These are phyloP conservation scores for Podaxis sp. DNA, from an alignment of 768 basidiomycete species.

Conservation along the genomic window DNA sequence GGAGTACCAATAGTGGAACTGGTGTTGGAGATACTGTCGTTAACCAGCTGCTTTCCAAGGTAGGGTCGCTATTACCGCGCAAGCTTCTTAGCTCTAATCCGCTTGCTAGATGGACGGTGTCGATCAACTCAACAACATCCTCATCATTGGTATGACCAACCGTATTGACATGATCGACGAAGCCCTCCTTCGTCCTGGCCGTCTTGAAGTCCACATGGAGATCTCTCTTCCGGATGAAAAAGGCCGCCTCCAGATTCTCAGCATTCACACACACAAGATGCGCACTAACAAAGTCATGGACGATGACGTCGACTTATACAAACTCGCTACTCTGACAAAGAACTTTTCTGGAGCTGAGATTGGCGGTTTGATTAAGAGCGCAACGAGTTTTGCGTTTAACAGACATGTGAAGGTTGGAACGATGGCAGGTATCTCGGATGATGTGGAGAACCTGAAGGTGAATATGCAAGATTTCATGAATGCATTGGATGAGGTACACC, in stretches of 20 bases:
- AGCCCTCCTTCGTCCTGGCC: slow-evolving; percentile 93
- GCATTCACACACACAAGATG: slow-evolving; percentile 96
- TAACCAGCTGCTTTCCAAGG: slow-evolving; percentile 97
- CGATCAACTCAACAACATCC: slow-evolving; percentile 97
- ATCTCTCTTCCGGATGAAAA: slow-evolving; percentile 95
- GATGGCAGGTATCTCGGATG: slow-evolving; percentile 94
- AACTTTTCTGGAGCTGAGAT: slow-evolving; percentile 99
- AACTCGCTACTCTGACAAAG: slow-evolving; percentile 84
- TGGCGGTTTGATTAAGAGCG: slow-evolving; percentile 93
- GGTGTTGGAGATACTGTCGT: slow-evolving; percentile 99
- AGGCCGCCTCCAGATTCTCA: slow-evolving; percentile 90
- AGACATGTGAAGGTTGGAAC: slow-evolving; percentile 98
- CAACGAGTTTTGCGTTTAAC: slow-evolving; percentile 97
- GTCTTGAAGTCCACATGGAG: slow-evolving; percentile 99
- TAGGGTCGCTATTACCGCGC: slow-evolving; percentile 20
- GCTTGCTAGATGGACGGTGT: slow-evolving; percentile 92
- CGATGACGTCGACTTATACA: slow-evolving; percentile 72
- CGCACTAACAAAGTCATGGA: slow-evolving; percentile 89
- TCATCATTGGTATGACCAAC: slow-evolving; percentile 99
- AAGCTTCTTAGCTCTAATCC: neutral
- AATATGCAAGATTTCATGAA: slow-evolving; percentile 83
- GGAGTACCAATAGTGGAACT: slow-evolving; percentile 85
- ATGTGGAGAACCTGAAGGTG: slow-evolving; percentile 91
- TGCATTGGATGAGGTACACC: slow-evolving; percentile 92
- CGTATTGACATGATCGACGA: slow-evolving; percentile 99